Conservation (phyloP, 2,329 filamentous ascomycete species). For the Phyllosticta ampelicida region DNA sequence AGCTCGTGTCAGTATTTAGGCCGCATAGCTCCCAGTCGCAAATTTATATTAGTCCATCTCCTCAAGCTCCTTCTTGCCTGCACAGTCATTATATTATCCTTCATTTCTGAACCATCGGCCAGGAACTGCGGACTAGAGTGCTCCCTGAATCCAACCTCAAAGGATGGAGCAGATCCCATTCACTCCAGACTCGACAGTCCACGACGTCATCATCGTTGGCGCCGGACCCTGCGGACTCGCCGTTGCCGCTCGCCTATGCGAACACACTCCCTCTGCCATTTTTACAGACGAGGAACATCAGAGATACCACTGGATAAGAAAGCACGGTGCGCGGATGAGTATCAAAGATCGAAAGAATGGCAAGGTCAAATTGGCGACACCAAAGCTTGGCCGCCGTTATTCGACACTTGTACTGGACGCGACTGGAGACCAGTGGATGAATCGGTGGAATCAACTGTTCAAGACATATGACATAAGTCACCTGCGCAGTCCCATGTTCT, state of each 20-base stretch:
- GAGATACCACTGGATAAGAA: constrained; percentile 67
- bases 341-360: constrained; percentile 44
- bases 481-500: constrained; percentile 71
- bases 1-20: neutral
- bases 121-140: neutral
- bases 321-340: constrained; percentile 49
- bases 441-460: constrained; percentile 61
- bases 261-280: constrained; percentile 63
- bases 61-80: neutral
- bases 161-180: neutral
- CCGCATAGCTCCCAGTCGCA: neutral
- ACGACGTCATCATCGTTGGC: constrained; percentile 63
- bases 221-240: constrained; percentile 67
- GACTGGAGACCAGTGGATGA: constrained; percentile 54
- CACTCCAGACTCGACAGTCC: constrained; percentile 18
- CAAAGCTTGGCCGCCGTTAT: constrained; percentile 15
- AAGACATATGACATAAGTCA: constrained; percentile 57
- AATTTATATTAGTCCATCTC: neutral
- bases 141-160: neutral
- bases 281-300: constrained; percentile 78
- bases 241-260: constrained; percentile 59
- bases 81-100: neutral
- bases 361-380: constrained; percentile 15
- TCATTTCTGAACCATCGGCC: neutral
- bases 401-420: constrained; percentile 58